Conservation (phyloP, 106 monocot species). For the Phalaenopsis equestris region DNA sequence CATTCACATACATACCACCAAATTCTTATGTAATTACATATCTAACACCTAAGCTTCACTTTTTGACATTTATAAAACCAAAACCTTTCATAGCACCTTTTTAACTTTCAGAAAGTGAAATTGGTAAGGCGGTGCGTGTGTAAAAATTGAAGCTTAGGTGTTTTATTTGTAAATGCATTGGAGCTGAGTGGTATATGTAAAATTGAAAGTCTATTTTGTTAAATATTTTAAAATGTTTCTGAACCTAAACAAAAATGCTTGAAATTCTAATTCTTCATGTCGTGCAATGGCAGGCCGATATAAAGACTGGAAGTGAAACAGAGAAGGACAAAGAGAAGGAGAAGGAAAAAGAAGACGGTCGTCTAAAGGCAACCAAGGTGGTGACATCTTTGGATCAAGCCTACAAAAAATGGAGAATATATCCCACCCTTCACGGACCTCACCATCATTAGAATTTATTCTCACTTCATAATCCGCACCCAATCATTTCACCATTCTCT, state of each 20-base stretch:
- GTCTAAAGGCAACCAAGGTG: slow-evolving; percentile 62
- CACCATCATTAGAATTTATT: background rate
- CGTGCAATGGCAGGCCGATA: slow-evolving; percentile 36
- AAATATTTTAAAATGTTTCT: background rate
- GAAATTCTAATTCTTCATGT: background rate
- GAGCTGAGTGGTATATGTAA: no score
- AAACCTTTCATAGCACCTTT: background rate
- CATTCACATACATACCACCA: background rate
- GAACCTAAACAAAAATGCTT: background rate
- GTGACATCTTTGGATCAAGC: background rate
- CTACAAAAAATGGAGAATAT: background rate
- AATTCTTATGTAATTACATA: no score
- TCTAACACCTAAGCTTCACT: no score
- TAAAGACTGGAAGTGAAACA: slow-evolving; percentile 29
- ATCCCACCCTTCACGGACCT: background rate
- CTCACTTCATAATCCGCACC: background rate
- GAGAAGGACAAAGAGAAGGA: slow-evolving; percentile 49
- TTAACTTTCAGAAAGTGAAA: no score
- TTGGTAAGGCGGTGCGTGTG: no score
- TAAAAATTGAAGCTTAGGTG: no score
- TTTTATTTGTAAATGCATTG: no score
- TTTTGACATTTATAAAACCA: no score
- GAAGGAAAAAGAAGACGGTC: slow-evolving; percentile 39
- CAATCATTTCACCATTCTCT: no score
- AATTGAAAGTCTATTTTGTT: background rate